These are phyloP conservation scores for Plasmopara halstedii DNA, from an alignment of 352 stramenopile genomes.

Conservation along the genomic window DNA sequence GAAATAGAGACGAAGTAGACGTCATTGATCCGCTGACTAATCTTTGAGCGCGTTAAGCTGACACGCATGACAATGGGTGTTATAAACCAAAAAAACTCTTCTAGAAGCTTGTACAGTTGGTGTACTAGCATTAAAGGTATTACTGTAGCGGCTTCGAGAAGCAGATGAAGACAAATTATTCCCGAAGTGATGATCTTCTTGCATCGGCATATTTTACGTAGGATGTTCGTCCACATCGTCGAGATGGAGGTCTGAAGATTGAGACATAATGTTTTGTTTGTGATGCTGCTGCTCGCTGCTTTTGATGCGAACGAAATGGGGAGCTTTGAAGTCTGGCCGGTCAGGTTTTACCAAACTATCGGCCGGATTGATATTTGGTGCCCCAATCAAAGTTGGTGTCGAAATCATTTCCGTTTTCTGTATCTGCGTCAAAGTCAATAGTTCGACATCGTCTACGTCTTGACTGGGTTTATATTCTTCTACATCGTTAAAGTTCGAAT, in stretches of 20 bases:
- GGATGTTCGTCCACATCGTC: slow-evolving; percentile 60
- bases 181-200: slow-evolving; percentile 7
- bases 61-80: no score
- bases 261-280: slow-evolving; percentile 3
- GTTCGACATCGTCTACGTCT: slow-evolving; percentile 9
- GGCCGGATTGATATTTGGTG: slow-evolving; percentile 3
- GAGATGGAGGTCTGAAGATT: slow-evolving; percentile 29
- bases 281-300: slow-evolving; percentile 10
- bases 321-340: slow-evolving; percentile 8
- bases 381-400: slow-evolving; percentile 1
- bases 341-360: slow-evolving; percentile 9
- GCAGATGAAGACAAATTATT: no score
- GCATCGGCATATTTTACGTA: slow-evolving; percentile 53
- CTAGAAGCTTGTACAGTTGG: no score
- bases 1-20: no score
- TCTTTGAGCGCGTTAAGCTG: no score
- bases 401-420: slow-evolving; percentile 9
- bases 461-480: slow-evolving; percentile 7
- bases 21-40: no score
- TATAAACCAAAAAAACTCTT: no score
- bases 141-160: no score
- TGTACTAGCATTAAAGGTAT: no score
- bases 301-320: slow-evolving; percentile 15
- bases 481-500: slow-evolving; percentile 1
- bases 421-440: slow-evolving; percentile 1